Base-by-base conservation (phyloP, 306 rosid species). In the Acacia melanoxylon region DNA sequence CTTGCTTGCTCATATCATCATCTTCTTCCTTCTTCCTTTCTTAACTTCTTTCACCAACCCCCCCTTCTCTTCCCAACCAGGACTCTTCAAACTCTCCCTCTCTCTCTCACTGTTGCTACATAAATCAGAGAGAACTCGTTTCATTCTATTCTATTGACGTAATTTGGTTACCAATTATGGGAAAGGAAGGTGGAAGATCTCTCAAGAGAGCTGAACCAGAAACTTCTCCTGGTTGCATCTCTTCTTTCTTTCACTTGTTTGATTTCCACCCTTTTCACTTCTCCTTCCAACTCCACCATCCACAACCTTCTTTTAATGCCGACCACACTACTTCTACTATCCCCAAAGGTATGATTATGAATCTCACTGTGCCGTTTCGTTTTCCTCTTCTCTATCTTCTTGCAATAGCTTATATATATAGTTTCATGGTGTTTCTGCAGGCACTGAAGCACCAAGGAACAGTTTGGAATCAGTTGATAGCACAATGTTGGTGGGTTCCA, bases 391-490 rank as follows among this genome's bases (percentile, higher is more conserved):
- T 51, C 10, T 59, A 46, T 68, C 66, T 22, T 68, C 24, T 29
- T 71, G 31, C 44, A 16, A 76, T 37, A 37, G 25, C 33, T 68
- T 69, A 54, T 8, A 5, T 48, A 12, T 16, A 51, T 11, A 6
- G 63, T 29, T 76, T 76, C 19, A 72, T 75, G 73, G 48, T 24
- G 40, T 25, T 13, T 62, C 8, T 51, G 8, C 88, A 92, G 98
- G 98, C 40, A 51, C 81, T 82, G 95, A 90, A 85, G 97, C 98
- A 49, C 98, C 98, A 54, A 84, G 97, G 83, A 95, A 90, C 83
- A 91, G 97, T 87, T 80, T 93, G 92, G 91, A 90, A 83, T 93
- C 88, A 65, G 90, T 86, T 51, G 85, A 82, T 41, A 63, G 82
- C 24, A 52, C 10, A 74, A 40, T 86, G 12, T 1, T n/a, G 27